A percentile compares a stretch with the other conserved stretches of the same genome.
These are phyloP conservation scores for Kodamaea kakaduensis DNA, from an alignment of 805 yeast species.

Conservation along the genomic window DNA sequence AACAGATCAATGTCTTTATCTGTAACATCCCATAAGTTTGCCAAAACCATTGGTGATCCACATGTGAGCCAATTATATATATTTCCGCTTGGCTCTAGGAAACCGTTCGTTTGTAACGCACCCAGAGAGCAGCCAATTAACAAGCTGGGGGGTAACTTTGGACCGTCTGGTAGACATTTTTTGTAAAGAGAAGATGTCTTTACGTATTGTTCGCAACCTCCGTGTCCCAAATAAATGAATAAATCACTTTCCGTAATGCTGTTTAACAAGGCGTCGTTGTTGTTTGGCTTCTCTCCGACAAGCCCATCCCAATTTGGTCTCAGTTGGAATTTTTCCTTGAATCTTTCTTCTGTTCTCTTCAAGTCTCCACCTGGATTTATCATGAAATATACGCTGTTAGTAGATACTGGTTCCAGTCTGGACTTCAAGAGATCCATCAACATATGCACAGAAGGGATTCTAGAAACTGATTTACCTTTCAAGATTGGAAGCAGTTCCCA, in stretches of 20 bases:
- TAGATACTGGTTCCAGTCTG: slow-evolving; percentile 2
- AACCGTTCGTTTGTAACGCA: slow-evolving; percentile 50
- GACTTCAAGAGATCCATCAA: slow-evolving; percentile 36
- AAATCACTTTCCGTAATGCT: slow-evolving; percentile 40
- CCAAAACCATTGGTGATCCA: slow-evolving; percentile 79
- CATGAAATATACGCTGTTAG: slow-evolving; percentile 42
- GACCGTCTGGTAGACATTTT: slow-evolving; percentile 25
- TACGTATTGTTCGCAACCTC: slow-evolving; percentile 88
- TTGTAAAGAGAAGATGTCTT: slow-evolving; percentile 47
- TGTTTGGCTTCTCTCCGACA: slow-evolving; percentile 49
- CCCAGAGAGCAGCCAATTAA: slow-evolving; percentile 93
- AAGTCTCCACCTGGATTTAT: slow-evolving; percentile 85
- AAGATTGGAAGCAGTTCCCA: slow-evolving; percentile 81
- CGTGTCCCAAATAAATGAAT: slow-evolving; percentile 87
- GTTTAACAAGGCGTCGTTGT: slow-evolving; percentile 46
- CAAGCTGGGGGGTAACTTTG: slow-evolving; percentile 54
- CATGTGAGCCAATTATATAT: slow-evolving; percentile 71
- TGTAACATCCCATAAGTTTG: slow-evolving; percentile 94
- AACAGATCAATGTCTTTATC: slow-evolving; percentile 91
- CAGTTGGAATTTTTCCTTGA: slow-evolving; percentile 41
- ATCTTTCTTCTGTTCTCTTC: slow-evolving; percentile 55
- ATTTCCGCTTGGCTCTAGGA: slow-evolving; percentile 72
- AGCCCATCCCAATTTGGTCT: slow-evolving; percentile 50
- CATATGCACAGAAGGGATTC: slow-evolving; percentile 63
- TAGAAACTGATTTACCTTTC: slow-evolving; percentile 52